phyloP scores from a whole-genome alignment of 1,139 yeast species.

The Geotrichum siamense region DNA sequence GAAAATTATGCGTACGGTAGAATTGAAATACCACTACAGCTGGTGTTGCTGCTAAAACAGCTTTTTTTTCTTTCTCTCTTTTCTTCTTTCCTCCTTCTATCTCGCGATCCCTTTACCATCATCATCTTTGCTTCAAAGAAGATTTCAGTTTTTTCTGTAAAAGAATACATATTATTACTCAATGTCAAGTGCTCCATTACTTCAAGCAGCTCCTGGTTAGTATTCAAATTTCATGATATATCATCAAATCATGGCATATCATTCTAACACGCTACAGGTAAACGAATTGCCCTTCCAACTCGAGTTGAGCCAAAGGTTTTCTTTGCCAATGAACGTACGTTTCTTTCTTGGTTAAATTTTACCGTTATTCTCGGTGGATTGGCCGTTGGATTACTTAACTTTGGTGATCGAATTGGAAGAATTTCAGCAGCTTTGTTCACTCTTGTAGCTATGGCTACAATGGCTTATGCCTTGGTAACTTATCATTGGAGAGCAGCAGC shows the following conservation, averaged over 20 bases:
- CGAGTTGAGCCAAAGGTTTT: slow-evolving; percentile 98
- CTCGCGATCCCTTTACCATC: neutral
- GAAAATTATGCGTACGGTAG: neutral
- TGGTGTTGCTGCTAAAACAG: too few relatives aligned
- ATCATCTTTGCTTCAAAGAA: too few relatives aligned
- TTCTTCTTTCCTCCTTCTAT: neutral
- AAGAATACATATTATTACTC: neutral
- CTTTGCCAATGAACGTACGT: slow-evolving; percentile 93
- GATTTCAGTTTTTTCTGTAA: neutral
- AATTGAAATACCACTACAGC: too few relatives aligned
- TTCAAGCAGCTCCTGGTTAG: slow-evolving; percentile 54
- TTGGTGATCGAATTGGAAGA: slow-evolving; percentile 91
- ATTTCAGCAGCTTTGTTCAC: slow-evolving; percentile 93
- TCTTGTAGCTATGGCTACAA: slow-evolving; percentile 87
- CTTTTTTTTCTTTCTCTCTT: slow-evolving; percentile 4
- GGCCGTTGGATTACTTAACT: slow-evolving; percentile 90
- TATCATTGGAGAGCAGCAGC: slow-evolving; percentile 99
- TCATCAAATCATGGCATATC: slow-evolving; percentile 2
- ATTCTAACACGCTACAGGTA: too few relatives aligned
- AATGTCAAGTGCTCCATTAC: slow-evolving; percentile 56
- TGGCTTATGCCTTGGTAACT: slow-evolving; percentile 90
- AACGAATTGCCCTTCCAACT: slow-evolving; percentile 95
- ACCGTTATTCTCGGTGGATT: slow-evolving; percentile 95
- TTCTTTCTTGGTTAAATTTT: slow-evolving; percentile 95
- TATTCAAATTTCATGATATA: slow-evolving; percentile 13